Conservation (phyloP, 2,329 filamentous ascomycete species). For the Dactylellina sp. region DNA sequence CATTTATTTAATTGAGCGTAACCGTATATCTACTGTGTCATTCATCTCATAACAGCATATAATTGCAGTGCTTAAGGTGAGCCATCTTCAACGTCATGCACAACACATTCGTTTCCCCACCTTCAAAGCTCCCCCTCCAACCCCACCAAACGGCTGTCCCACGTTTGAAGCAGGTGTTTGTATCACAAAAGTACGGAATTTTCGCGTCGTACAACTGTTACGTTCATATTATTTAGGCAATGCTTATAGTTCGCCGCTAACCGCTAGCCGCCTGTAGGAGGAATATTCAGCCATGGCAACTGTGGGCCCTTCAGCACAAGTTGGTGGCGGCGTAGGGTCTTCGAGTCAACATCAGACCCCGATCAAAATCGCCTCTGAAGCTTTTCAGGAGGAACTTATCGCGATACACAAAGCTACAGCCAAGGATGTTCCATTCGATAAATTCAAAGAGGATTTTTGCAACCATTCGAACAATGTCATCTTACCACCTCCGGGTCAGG, state of each 20-base stretch:
- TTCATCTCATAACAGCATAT: too few relatives aligned
- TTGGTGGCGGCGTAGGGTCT: conserved; percentile 56
- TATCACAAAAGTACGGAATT: background rate
- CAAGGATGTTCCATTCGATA: conserved; percentile 39
- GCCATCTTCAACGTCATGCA: conserved; percentile 30
- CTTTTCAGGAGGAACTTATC: conserved; percentile 55
- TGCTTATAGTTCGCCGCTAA: background rate
- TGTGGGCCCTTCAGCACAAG: conserved; percentile 29
- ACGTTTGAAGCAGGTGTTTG: background rate
- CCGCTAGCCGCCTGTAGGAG: background rate
- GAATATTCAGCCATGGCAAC: conserved; percentile 33
- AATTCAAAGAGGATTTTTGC: conserved; percentile 56
- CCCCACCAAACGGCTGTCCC: conserved; percentile 12
- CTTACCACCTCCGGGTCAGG: conserved; percentile 62
- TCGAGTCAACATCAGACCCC: conserved; percentile 34
- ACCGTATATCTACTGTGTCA: too few relatives aligned
- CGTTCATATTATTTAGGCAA: background rate
- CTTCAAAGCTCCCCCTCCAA: background rate
- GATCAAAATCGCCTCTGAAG: conserved; percentile 50
- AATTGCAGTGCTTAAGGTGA: too few relatives aligned
- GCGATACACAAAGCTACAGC: conserved; percentile 38
- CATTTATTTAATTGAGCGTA: too few relatives aligned
- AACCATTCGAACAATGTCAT: conserved; percentile 53
- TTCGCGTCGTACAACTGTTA: background rate
- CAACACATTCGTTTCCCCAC: conserved; percentile 47